These are phyloP conservation scores for Solanum megistacrolobum DNA, from an alignment of 257 asterid genomes.

Conservation along the genomic window DNA sequence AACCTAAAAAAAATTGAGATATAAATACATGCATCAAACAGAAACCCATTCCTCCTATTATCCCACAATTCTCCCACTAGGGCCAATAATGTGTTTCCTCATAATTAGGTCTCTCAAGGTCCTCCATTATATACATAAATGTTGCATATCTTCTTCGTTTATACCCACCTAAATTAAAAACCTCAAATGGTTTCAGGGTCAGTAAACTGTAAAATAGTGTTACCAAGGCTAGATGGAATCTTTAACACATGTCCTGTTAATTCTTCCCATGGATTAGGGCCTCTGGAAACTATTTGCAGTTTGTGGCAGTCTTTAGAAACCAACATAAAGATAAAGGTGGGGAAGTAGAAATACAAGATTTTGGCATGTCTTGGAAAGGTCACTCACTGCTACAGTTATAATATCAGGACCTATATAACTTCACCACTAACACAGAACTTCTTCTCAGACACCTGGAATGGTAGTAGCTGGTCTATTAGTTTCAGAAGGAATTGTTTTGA, in stretches of 20 bases:
- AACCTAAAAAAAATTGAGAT: constrained; percentile 36
- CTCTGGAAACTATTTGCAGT: not conserved
- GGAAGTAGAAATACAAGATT: not conserved
- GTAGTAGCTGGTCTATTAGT: not conserved
- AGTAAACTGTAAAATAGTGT: not conserved
- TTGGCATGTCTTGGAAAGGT: not conserved
- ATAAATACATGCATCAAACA: not conserved
- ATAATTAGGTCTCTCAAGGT: not conserved
- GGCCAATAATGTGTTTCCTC: not conserved
- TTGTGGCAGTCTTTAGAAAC: not conserved
- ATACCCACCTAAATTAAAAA: not conserved
- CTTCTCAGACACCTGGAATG: not conserved
- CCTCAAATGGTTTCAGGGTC: not conserved
- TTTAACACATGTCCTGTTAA: not conserved
- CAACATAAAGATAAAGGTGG: not conserved
- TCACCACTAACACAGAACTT: not conserved
- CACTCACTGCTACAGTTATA: not conserved
- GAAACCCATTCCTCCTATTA: not conserved
- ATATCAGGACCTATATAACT: not conserved
- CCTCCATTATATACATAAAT: not conserved
- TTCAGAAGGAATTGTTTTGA: not conserved
- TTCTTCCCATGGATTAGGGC: not conserved
- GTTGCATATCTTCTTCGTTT: not conserved
- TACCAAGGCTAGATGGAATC: not conserved
- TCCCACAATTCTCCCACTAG: not conserved